Evolutionary conservation across 495 filamentous ascomycete species (phyloP).

Genomic region (Aspergillus mulundensis): DNA sequence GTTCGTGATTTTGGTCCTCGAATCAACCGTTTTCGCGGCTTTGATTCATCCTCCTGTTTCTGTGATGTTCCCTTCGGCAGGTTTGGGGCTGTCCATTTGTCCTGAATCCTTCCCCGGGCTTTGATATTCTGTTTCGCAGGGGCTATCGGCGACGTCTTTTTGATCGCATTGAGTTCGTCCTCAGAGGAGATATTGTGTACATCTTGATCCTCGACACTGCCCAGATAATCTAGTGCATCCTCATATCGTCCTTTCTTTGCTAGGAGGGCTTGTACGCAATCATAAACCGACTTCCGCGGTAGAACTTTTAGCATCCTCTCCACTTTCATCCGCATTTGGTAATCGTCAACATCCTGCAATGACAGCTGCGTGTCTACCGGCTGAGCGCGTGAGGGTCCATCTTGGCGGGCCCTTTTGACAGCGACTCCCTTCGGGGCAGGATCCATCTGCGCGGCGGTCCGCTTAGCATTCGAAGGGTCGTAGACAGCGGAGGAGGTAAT

Average conservation of each 20-base stretch:
- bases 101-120: conserved; percentile 53
- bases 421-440: conserved; percentile 37
- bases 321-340: conserved; percentile 50
- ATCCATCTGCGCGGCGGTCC: conserved; percentile 45
- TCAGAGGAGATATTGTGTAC: conserved; percentile 28
- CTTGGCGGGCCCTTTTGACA: conserved; percentile 42
- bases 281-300: conserved; percentile 45
- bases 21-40: conserved; percentile 38
- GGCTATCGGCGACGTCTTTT: conserved; percentile 15
- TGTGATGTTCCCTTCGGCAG: conserved; percentile 19
- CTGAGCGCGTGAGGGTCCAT: conserved; percentile 53
- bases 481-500: conserved; percentile 46
- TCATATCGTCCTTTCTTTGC: conserved; percentile 52
- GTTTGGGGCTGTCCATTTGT: conserved; percentile 56
- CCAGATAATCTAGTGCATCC: conserved; percentile 53
- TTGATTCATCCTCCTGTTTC: conserved; percentile 24
- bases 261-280: conserved; percentile 51
- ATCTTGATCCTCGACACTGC: conserved; percentile 19
- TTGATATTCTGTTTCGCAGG: conserved; percentile 58
- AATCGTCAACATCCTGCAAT: conserved; percentile 55
- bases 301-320: conserved; percentile 51
- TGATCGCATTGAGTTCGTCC: conserved; percentile 33
- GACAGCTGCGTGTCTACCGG: conserved; percentile 35
- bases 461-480: conserved; percentile 41
- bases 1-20: conserved; percentile 33